Evolutionary conservation across 2,329 filamentous ascomycete genomes (phyloP).

Genomic region (Ophiostoma australiae): DNA sequence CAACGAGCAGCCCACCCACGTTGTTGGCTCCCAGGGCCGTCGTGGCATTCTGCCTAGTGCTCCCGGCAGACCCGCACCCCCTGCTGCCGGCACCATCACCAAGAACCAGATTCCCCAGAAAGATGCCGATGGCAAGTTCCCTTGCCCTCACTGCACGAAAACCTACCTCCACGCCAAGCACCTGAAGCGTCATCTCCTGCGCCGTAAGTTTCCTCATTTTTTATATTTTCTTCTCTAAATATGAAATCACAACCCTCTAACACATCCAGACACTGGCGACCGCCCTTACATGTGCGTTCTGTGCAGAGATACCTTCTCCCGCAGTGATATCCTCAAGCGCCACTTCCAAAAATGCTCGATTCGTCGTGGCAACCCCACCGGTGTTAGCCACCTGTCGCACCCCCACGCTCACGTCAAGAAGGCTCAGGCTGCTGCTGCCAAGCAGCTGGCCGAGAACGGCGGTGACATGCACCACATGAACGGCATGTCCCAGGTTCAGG

Average conservation of each 20-base stretch:
- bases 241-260: neutral
- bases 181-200: constrained; percentile 87
- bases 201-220: constrained; percentile 66
- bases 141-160: constrained; percentile 96
- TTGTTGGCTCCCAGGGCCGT: constrained; percentile 90
- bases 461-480: constrained; percentile 57
- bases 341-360: constrained; percentile 99
- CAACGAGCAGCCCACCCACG: constrained; percentile 71
- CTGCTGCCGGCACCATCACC: constrained; percentile 61
- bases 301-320: constrained; percentile 95
- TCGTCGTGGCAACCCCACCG: constrained; percentile 89
- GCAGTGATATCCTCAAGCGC: constrained; percentile 96
- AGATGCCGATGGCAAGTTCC: constrained; percentile 96
- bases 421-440: constrained; percentile 50
- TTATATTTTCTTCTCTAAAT: neutral
- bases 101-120: constrained; percentile 89
- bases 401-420: constrained; percentile 86
- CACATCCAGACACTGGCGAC: constrained; percentile 77
- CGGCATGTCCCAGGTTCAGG: constrained; percentile 54
- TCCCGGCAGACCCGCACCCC: constrained; percentile 75
- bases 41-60: constrained; percentile 88
- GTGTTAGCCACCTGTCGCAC: constrained; percentile 89
- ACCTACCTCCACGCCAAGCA: constrained; percentile 97
- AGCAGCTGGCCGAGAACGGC: constrained; percentile 45
- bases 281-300: constrained; percentile 97